Conservation (phyloP, 2,329 filamentous ascomycete genomes). For the Lasiodiplodia sp. region DNA sequence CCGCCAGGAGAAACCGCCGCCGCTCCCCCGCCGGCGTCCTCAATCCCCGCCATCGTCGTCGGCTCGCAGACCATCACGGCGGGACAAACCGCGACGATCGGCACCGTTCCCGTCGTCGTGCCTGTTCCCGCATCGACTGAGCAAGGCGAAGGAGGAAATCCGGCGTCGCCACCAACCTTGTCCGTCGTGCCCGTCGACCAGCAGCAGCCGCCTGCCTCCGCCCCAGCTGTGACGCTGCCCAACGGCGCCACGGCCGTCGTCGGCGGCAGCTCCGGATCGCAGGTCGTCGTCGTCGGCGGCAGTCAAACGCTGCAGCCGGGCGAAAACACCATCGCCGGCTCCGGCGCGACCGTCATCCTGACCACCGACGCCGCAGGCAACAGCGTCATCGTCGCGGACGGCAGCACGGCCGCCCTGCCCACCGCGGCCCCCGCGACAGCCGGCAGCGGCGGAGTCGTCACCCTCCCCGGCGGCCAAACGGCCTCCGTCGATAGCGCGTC, state of each 20-base stretch:
- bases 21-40: no score
- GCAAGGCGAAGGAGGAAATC: no score
- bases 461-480: neutral
- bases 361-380: neutral
- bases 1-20: no score
- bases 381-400: constrained; percentile 7
- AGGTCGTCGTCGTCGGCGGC: neutral
- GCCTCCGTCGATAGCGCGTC: neutral
- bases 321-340: neutral
- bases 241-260: constrained; percentile 1
- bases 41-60: constrained; percentile 2
- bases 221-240: neutral
- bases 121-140: neutral
- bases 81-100: constrained; percentile 15
- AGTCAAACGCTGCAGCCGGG: neutral
- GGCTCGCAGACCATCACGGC: constrained; percentile 6
- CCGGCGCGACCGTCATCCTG: neutral
- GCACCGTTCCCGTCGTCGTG: neutral
- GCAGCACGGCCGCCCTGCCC: neutral
- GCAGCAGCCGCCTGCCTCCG: neutral
- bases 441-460: neutral
- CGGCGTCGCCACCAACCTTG: neutral
- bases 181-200: neutral
- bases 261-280: neutral
- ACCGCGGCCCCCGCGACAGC: neutral